Conservation (phyloP, 768 basidiomycete genomes). For the Steccherinum ochraceum region DNA sequence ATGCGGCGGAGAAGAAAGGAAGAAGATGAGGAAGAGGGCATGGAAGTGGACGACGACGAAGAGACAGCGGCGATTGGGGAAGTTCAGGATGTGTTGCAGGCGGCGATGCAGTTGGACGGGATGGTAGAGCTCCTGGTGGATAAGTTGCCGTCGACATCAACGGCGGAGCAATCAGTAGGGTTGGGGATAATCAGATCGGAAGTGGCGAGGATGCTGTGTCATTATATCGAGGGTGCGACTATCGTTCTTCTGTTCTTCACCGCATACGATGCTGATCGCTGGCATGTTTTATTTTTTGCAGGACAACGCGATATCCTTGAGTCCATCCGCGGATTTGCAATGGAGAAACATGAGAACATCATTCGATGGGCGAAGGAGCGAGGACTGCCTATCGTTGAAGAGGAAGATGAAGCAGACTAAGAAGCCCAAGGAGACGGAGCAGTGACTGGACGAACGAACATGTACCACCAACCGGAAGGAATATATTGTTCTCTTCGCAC, state of each 20-base stretch:
- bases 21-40: constrained; percentile 20
- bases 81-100: constrained; percentile 59
- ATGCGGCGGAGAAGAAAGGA: no score
- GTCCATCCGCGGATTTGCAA: constrained; percentile 45
- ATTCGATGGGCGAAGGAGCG: constrained; percentile 41
- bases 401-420: constrained; percentile 10
- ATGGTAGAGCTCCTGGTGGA: constrained; percentile 55
- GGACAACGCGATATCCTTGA: constrained; percentile 56
- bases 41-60: constrained; percentile 19
- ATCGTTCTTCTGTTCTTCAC: not conserved
- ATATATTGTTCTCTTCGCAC: no score
- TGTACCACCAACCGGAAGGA: no score
- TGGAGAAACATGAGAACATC: constrained; percentile 40
- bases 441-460: no score
- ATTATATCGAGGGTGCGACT: constrained; percentile 58
- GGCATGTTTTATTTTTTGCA: constrained; percentile 16
- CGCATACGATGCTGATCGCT: not conserved
- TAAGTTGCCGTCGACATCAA: constrained; percentile 36
- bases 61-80: constrained; percentile 16
- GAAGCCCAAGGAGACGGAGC: no score
- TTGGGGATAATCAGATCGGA: constrained; percentile 39
- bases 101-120: constrained; percentile 54
- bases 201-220: constrained; percentile 56
- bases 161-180: constrained; percentile 8
- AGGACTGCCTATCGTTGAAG: constrained; percentile 51